Conservation (phyloP, 202 grass and related monocot genomes). For the Zoysia matrella region DNA sequence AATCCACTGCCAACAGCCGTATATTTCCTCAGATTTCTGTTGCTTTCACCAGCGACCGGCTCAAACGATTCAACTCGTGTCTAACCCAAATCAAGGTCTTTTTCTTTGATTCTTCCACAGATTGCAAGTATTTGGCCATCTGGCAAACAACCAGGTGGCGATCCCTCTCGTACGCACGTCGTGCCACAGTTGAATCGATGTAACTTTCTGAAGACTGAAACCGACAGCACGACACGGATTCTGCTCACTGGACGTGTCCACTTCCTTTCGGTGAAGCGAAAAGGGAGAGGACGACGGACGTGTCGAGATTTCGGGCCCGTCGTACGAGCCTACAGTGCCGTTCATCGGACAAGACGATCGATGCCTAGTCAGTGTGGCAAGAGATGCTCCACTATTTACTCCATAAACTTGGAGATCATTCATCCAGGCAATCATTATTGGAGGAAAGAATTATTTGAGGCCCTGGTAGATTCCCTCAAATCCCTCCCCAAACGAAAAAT, state of each 20-base stretch:
- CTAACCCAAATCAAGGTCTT: not conserved
- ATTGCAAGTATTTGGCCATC: not conserved
- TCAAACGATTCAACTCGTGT: not conserved
- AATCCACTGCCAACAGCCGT: not conserved
- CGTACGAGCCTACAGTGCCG: conserved; percentile 35
- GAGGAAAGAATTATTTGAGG: not conserved
- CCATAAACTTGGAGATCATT: not conserved
- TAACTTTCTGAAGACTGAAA: not conserved
- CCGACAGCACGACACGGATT: not conserved
- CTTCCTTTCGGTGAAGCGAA: conserved; percentile 36
- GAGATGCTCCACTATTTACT: conserved; percentile 2
- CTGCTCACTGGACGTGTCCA: conserved; percentile 18
- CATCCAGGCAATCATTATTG: not conserved
- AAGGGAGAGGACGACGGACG: conserved; percentile 13
- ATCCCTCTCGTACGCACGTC: not conserved
- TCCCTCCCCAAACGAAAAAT: not conserved
- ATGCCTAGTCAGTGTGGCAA: conserved; percentile 15
- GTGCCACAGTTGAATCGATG: not conserved
- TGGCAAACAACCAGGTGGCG: not conserved
- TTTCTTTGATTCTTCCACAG: conserved; percentile 20
- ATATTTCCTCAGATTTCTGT: conserved; percentile 8
- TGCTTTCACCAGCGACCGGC: not conserved
- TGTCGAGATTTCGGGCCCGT: conserved; percentile 29
- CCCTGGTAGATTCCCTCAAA: not conserved
- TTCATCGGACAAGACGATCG: conserved; percentile 26